Base-by-base conservation (phyloP, 2,329 filamentous ascomycete species). In the Fusarium lateritium region DNA sequence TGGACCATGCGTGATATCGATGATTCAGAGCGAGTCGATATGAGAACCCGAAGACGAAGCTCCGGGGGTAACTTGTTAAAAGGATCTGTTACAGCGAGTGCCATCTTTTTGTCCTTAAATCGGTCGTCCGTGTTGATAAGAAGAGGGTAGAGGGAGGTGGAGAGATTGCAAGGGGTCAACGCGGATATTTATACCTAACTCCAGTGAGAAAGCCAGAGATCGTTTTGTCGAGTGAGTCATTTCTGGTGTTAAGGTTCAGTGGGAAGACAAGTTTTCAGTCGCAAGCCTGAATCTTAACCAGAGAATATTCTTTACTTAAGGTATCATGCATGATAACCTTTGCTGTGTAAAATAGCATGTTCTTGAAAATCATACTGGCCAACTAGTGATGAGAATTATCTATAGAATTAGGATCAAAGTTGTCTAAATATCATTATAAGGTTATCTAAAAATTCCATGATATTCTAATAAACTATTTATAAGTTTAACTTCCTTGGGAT, bases 31-130 rank as follows among this genome's bases (percentile, higher is more conserved):
- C 43, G 11, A 38, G 54, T 31, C 3, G 42, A 31, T 4, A 47
- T 3, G 3, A 61, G 53, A 21, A 69, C 31, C 2, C 17, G 7
- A 8, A 62, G 2, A 4, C 56, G 51, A 15, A 68, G 8, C 26
- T 71, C 68, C 1, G 60, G 9, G 3, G 67, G 47, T 3, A 68
- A 6, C 6, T 17, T 49, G 19, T 17, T 21, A 40, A 70, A 65
- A 28, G 63, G 53, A 28, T 70, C 66, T 53, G 38, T 33, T 19
- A 3, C 2, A 7, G 11, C 15, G 50, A 43, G 19, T 17, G 31
- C 34, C 47, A 50, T 50, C 4, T n/a, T 24, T 33, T 33, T 5
- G 26, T 19, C 33, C 11, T 33, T 6, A 7, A 33, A 19, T 15
- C 22, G 26, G 26, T 46, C 26, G 28, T 47, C 45, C 14, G 8